Conservation (phyloP, 805 yeast genomes). For the Zygoascus tannicola region DNA sequence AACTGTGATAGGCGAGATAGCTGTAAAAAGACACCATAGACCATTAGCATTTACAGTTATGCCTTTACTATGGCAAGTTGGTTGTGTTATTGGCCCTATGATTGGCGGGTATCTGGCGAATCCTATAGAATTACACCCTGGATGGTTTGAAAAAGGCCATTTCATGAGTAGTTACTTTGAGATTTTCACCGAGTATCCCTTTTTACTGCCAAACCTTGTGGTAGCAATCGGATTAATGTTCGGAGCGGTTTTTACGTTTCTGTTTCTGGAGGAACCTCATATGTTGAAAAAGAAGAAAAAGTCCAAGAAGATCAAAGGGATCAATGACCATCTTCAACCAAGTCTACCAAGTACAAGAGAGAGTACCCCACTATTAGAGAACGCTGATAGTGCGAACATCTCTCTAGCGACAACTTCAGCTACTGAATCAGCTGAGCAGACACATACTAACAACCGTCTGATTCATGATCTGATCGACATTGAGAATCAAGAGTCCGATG, state of each 20-base stretch:
- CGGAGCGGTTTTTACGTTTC: constrained; percentile 33
- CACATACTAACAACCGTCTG: background rate
- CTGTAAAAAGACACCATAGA: constrained; percentile 47
- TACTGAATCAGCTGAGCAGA: background rate
- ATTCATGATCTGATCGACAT: background rate
- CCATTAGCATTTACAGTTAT: constrained; percentile 53
- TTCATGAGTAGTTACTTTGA: background rate
- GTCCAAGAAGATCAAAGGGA: background rate
- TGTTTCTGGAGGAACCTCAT: constrained; percentile 49
- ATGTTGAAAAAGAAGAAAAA: background rate
- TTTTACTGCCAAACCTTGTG: constrained; percentile 44
- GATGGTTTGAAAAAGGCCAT: constrained; percentile 18
- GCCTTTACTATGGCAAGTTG: constrained; percentile 54
- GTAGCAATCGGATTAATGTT: constrained; percentile 32
- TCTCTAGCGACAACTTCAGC: background rate
- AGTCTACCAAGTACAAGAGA: background rate
- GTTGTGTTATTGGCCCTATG: constrained; percentile 52
- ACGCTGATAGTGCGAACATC: background rate
- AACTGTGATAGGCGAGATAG: constrained; percentile 53
- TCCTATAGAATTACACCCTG: constrained; percentile 30
- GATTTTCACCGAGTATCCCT: constrained; percentile 35
- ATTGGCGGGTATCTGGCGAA: constrained; percentile 46
- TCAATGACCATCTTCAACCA: background rate
- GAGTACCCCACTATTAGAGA: background rate
- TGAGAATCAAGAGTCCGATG: background rate